A percentile compares a stretch with the other conserved stretches of the same genome.
Conservation (phyloP, 768 basidiomycete species). For the Hericium erinaceus region DNA sequence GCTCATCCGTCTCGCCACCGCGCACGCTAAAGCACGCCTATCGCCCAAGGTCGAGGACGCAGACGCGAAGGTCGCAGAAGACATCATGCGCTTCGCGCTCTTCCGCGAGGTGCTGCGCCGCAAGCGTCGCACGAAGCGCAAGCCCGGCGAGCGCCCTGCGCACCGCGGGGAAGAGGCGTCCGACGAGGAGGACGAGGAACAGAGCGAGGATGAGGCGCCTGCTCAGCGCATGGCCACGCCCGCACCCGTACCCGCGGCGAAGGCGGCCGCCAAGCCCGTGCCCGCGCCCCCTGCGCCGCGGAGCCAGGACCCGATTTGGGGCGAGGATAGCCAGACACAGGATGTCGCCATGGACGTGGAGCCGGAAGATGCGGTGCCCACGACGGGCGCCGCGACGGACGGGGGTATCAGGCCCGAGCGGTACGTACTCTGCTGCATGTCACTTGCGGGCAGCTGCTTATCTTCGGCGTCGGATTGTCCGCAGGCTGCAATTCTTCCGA, state of each 20-base stretch:
- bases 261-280: slow-evolving; percentile 18
- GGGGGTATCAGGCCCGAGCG: slow-evolving; percentile 46
- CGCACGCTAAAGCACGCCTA: slow-evolving; percentile 92
- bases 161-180: slow-evolving; percentile 28
- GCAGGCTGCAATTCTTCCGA: slow-evolving; percentile 75
- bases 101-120: slow-evolving; percentile 95
- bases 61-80: slow-evolving; percentile 87
- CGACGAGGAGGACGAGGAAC: slow-evolving; percentile 32
- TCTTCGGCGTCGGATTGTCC: too few species aligned
- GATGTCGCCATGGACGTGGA: slow-evolving; percentile 54
- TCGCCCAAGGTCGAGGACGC: slow-evolving; percentile 74
- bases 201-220: slow-evolving; percentile 36
- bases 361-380: slow-evolving; percentile 23
- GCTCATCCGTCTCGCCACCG: slow-evolving; percentile 93
- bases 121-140: slow-evolving; percentile 72
- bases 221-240: slow-evolving; percentile 45
- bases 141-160: slow-evolving; percentile 59
- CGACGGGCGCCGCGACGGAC: slow-evolving; percentile 27
- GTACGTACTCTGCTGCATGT: slow-evolving; percentile 30
- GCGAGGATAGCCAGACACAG: slow-evolving; percentile 43
- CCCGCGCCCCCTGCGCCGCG: slow-evolving; percentile 16
- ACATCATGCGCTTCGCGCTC: slow-evolving; percentile 92
- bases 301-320: slow-evolving; percentile 54
- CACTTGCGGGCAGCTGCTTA: too few species aligned
- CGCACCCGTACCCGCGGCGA: slow-evolving; percentile 21